Conservation (phyloP, 2,329 filamentous ascomycete genomes). For the Dactylella cylindrospora region DNA sequence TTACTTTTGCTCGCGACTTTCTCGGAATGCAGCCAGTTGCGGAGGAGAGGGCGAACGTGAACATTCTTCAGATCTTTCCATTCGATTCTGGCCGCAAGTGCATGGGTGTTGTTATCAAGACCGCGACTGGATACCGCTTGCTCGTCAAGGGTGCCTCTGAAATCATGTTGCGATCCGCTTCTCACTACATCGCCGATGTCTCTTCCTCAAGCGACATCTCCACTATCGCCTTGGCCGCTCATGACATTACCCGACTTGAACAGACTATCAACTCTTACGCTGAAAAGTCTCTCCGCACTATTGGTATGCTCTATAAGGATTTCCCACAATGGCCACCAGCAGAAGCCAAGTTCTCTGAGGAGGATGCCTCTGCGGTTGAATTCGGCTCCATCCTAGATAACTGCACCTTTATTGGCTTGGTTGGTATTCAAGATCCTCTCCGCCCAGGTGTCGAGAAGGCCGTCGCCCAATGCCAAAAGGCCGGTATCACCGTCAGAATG, state of each 20-base stretch:
- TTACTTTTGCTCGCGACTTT: constrained; percentile 68
- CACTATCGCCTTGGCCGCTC: constrained; percentile 44
- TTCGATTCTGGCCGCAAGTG: constrained; percentile 77
- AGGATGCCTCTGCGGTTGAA: constrained; percentile 52
- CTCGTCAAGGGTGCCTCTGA: constrained; percentile 62
- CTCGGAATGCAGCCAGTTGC: constrained; percentile 69
- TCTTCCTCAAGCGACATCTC: constrained; percentile 27
- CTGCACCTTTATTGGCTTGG: constrained; percentile 58
- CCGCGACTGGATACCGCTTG: constrained; percentile 57
- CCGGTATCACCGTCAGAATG: constrained; percentile 57
- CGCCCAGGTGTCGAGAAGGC: constrained; percentile 55
- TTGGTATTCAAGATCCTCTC: constrained; percentile 57
- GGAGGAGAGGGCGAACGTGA: constrained; percentile 62
- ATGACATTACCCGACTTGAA: constrained; percentile 55
- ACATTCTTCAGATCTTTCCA: constrained; percentile 67
- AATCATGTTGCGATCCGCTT: constrained; percentile 61
- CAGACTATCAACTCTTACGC: constrained; percentile 76
- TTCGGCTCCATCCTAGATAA: constrained; percentile 58
- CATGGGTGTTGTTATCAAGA: constrained; percentile 60
- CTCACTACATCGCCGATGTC: constrained; percentile 49
- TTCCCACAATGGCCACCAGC: constrained; percentile 81
- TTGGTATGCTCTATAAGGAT: constrained; percentile 79
- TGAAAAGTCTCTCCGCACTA: constrained; percentile 76
- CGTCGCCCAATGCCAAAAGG: constrained; percentile 54
- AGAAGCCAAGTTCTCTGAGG: constrained; percentile 60